A percentile compares a stretch with the other conserved stretches of the same genome.
Evolutionary conservation across 345 rosid genomes (phyloP).

Genomic region (Populus ilicifolia): DNA sequence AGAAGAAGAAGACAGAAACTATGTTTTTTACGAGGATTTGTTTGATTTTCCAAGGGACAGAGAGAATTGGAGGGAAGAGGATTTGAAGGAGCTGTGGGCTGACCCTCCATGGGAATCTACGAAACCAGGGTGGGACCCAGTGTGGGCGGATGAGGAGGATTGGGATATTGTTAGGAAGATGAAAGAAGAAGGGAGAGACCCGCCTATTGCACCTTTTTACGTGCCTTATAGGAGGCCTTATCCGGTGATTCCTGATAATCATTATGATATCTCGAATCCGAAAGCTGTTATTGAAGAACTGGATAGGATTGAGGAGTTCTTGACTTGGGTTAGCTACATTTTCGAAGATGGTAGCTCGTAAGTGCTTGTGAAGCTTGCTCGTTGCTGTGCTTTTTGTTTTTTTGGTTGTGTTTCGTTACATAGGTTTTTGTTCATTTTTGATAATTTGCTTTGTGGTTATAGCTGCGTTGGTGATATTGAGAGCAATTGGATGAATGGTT

Average conservation of each 20-base stretch:
- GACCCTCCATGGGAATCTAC: constrained; percentile 55
- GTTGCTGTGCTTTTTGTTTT: neutral
- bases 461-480: neutral
- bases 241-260: constrained; percentile 66
- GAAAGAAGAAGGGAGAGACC: constrained; percentile 52
- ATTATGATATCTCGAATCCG: constrained; percentile 53
- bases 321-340: constrained; percentile 91
- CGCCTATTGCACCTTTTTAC: constrained; percentile 77
- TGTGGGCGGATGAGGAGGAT: constrained; percentile 71
- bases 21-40: constrained; percentile 37
- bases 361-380: constrained; percentile 12
- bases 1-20: constrained; percentile 46
- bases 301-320: constrained; percentile 90
- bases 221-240: constrained; percentile 78
- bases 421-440: neutral
- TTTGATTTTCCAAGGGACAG: constrained; percentile 70
- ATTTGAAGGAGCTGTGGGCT: constrained; percentile 78
- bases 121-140: constrained; percentile 95
- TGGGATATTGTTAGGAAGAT: constrained; percentile 59
- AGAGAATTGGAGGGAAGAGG: constrained; percentile 80
- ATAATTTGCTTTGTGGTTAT: neutral
- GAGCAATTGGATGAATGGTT: neutral
- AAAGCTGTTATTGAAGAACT: constrained; percentile 77
- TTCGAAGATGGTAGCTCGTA: constrained; percentile 88
- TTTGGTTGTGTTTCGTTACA: neutral